These are phyloP conservation scores for Ephemerocybe angulata DNA, from an alignment of 768 basidiomycete genomes.

Conservation along the genomic window DNA sequence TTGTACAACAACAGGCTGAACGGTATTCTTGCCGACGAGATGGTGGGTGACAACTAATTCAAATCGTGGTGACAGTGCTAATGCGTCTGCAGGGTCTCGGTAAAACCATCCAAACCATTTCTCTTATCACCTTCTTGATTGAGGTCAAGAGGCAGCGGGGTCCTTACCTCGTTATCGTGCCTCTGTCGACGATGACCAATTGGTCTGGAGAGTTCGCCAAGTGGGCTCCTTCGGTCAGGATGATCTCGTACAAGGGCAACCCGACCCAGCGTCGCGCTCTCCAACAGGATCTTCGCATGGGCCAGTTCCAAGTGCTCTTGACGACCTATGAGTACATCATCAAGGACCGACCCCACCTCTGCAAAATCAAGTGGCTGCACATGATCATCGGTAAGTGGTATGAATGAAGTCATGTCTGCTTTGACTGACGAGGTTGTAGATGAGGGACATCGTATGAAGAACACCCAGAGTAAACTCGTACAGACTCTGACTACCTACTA, in stretches of 20 bases:
- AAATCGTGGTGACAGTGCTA: conserved; percentile 7
- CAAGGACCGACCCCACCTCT: conserved; percentile 87
- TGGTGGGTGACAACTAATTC: conserved; percentile 47
- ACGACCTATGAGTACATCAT: conserved; percentile 98
- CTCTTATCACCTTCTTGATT: conserved; percentile 91
- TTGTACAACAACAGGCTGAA: conserved; percentile 95
- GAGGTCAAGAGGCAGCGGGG: conserved; percentile 88
- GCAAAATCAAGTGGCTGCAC: conserved; percentile 93
- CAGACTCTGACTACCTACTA: conserved; percentile 92
- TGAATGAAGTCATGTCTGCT: neutral
- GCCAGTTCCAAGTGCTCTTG: conserved; percentile 86
- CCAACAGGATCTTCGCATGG: conserved; percentile 71
- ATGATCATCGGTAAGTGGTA: conserved; percentile 85
- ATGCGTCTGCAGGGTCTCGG: conserved; percentile 70
- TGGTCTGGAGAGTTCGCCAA: conserved; percentile 97
- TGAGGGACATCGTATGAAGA: conserved; percentile 98
- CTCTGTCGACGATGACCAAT: conserved; percentile 94
- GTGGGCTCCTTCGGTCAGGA: conserved; percentile 84
- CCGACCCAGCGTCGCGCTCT: conserved; percentile 76
- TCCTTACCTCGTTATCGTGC: conserved; percentile 93
- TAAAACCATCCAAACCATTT: conserved; percentile 93
- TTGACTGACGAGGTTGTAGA: conserved; percentile 39
- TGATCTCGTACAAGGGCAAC: conserved; percentile 88
- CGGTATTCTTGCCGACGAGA: conserved; percentile 92
- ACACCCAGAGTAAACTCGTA: conserved; percentile 82